A percentile compares a stretch with the other conserved stretches of the same genome.
Conservation (phyloP, 306 rosid species). For the Prunus dulcis region DNA sequence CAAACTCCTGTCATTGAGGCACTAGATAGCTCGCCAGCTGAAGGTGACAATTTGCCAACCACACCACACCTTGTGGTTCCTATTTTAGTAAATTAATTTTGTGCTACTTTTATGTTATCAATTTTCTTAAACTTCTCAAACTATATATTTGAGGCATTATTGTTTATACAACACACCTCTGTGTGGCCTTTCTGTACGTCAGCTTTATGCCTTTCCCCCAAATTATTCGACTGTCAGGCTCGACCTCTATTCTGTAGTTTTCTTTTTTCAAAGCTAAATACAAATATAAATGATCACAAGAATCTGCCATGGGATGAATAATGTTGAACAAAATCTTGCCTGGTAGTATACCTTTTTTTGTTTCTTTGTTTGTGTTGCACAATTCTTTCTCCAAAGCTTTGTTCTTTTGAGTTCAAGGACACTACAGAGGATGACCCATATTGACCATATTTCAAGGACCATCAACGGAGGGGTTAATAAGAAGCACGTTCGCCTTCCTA, state of each 20-base stretch:
- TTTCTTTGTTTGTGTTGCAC: no score
- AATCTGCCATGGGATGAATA: background rate
- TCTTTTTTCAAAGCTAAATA: background rate
- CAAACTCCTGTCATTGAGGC: no score
- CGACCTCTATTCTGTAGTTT: background rate
- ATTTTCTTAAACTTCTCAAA: background rate
- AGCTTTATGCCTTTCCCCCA: background rate
- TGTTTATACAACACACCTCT: background rate
- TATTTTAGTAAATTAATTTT: background rate
- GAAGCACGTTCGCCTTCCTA: no score
- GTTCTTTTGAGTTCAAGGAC: no score
- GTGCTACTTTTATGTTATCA: background rate
- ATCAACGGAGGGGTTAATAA: background rate
- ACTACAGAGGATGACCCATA: no score
- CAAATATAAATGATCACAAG: background rate
- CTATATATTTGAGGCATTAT: background rate
- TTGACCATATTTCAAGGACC: background rate
- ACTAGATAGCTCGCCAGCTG: no score
- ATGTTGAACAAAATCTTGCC: background rate
- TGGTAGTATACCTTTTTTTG: no score
- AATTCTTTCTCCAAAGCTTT: no score
- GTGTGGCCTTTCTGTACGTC: background rate
- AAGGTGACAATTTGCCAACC: accelerated
- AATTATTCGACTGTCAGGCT: background rate
- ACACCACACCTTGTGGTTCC: no score